Evolutionary conservation across 2,329 filamentous ascomycete genomes (phyloP).

Genomic region (Apiospora saccharicola): DNA sequence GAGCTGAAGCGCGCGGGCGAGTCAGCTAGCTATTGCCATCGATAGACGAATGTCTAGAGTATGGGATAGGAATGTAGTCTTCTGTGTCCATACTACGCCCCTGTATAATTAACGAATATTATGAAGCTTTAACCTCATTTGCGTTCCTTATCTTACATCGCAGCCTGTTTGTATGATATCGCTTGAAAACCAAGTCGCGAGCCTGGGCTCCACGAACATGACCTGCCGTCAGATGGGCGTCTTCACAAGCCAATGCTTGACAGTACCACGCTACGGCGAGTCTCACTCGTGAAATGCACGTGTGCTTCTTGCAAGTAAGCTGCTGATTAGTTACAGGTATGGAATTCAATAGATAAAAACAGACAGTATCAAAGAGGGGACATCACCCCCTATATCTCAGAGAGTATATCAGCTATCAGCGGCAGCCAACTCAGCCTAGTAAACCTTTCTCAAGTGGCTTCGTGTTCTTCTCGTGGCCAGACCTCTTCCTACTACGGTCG

Average conservation of each 20-base stretch:
- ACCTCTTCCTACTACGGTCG: no score
- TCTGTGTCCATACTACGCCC: neutral
- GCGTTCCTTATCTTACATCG: neutral
- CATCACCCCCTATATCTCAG: no score
- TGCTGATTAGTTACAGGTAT: no score
- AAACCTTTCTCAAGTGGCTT: no score
- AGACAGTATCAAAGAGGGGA: no score
- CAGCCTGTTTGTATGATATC: neutral
- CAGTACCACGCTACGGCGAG: neutral
- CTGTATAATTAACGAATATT: slow-evolving; percentile 10
- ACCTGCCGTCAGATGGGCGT: neutral
- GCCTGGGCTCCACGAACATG: neutral
- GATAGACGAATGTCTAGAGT: neutral
- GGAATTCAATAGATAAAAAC: no score
- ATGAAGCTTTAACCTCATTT: neutral
- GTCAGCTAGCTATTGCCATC: no score
- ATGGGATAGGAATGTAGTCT: neutral
- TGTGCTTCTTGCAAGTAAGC: no score
- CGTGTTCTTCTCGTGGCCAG: no score
- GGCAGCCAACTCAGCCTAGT: no score
- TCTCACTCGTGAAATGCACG: no score
- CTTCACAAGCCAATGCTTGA: neutral
- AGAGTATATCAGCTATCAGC: no score
- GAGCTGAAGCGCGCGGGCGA: neutral
- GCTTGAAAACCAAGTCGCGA: neutral